Conservation (phyloP, 495 filamentous ascomycete genomes). For the Pyrenula aspistea region DNA sequence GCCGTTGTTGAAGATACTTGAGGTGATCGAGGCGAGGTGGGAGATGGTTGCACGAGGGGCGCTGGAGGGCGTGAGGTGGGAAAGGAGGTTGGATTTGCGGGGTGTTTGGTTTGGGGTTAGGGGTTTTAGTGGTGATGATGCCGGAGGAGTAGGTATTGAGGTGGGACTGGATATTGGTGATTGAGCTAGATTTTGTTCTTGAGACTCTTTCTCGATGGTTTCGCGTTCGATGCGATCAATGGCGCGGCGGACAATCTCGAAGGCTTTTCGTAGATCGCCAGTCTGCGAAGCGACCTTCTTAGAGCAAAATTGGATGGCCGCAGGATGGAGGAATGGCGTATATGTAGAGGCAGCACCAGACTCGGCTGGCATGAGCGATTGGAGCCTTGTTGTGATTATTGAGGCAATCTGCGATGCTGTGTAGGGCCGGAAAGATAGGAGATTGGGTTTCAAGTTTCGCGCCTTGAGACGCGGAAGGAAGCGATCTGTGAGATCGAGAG, state of each 20-base stretch:
- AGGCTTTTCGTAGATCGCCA: slow-evolving; percentile 88
- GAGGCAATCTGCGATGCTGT: slow-evolving; percentile 76
- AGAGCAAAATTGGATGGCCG: slow-evolving; percentile 82
- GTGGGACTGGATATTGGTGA: slow-evolving; percentile 29
- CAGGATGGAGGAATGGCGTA: slow-evolving; percentile 82
- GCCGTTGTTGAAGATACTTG: slow-evolving; percentile 75
- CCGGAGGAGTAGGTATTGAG: slow-evolving; percentile 12
- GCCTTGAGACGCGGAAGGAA: slow-evolving; percentile 90
- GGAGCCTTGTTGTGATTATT: slow-evolving; percentile 75
- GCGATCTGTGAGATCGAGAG: slow-evolving; percentile 87
- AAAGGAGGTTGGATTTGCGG: slow-evolving; percentile 34
- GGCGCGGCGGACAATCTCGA: slow-evolving; percentile 82
- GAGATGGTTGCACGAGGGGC: slow-evolving; percentile 82
- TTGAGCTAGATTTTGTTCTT: slow-evolving; percentile 31
- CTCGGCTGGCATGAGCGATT: slow-evolving; percentile 47
- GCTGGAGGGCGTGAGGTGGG: slow-evolving; percentile 50
- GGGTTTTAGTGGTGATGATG: slow-evolving; percentile 37
- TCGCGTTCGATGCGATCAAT: slow-evolving; percentile 85
- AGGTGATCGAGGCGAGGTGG: slow-evolving; percentile 81
- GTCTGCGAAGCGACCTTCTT: slow-evolving; percentile 90
- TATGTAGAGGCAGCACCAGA: slow-evolving; percentile 38
- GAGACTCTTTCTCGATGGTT: slow-evolving; percentile 51
- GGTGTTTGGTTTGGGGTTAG: slow-evolving; percentile 11
- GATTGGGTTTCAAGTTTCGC: slow-evolving; percentile 74
- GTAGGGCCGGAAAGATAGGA: slow-evolving; percentile 90